These are phyloP conservation scores for Ajuga reptans DNA, from an alignment of 305 asterid genomes.

Conservation along the genomic window DNA sequence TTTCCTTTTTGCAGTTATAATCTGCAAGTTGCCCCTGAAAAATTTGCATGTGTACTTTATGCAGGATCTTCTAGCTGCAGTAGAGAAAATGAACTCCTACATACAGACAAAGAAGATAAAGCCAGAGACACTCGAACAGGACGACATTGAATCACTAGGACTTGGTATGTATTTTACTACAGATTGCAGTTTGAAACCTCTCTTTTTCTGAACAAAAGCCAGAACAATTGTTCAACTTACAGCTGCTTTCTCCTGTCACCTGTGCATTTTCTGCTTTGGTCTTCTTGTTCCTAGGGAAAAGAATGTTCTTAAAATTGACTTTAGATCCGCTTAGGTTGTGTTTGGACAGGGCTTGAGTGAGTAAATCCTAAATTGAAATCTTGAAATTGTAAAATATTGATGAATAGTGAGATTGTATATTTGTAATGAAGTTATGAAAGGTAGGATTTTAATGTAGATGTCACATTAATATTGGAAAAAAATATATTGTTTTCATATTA, in stretches of 20 bases:
- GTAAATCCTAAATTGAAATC: no score
- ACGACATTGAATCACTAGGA: conserved; percentile 52
- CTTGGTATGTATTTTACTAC: conserved; percentile 39
- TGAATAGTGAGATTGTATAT: no score
- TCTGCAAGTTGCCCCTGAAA: not conserved
- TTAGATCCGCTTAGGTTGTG: not conserved
- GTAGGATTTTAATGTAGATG: no score
- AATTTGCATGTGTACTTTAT: not conserved
- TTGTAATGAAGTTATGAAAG: no score
- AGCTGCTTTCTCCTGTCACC: not conserved
- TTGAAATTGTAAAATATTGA: no score
- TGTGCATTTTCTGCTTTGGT: not conserved
- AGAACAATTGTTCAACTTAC: not conserved
- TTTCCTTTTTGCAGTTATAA: not conserved
- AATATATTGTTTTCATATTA: no score
- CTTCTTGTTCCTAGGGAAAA: not conserved
- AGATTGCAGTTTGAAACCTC: not conserved
- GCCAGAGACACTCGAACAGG: conserved; percentile 44
- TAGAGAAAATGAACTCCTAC: conserved; percentile 62
- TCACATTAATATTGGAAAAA: no score
- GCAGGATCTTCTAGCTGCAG: conserved; percentile 66
- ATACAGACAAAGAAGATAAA: conserved; percentile 37
- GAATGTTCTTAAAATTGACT: not conserved
- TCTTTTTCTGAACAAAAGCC: not conserved
- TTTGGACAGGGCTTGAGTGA: no score